Evolutionary conservation across 75 land plant species (phyloP).

Genomic region (Pinus taeda): DNA sequence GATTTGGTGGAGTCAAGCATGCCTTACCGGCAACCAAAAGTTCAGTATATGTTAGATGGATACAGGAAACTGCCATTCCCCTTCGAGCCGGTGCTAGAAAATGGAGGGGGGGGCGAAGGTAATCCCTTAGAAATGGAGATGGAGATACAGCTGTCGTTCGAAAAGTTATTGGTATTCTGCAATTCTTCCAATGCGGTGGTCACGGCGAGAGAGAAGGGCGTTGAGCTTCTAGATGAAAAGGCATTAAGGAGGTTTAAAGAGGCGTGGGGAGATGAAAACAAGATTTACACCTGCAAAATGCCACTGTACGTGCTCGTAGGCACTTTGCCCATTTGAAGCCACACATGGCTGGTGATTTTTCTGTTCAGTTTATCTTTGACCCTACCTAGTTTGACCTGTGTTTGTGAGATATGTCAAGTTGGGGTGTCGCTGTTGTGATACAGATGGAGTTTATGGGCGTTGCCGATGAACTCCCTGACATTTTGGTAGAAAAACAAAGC

Average conservation of each 20-base stretch:
- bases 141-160: slow-evolving; percentile 9
- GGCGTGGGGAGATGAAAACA: slow-evolving; percentile 18
- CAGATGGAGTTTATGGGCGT: too few relatives aligned
- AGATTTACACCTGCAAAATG: not conserved
- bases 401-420: too few relatives aligned
- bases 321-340: not conserved
- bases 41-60: too few relatives aligned
- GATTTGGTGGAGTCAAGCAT: too few relatives aligned
- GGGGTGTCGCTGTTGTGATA: too few relatives aligned
- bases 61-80: too few relatives aligned
- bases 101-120: slow-evolving; percentile 12
- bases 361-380: too few relatives aligned
- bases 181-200: slow-evolving; percentile 19
- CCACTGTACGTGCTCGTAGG: not conserved
- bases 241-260: slow-evolving; percentile 1
- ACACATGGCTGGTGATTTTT: too few relatives aligned
- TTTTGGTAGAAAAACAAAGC: too few relatives aligned
- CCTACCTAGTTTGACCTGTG: too few relatives aligned
- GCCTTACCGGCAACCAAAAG: too few relatives aligned
- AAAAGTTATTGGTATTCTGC: slow-evolving; percentile 8
- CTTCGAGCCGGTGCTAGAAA: slow-evolving; percentile 1
- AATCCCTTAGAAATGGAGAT: not conserved
- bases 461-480: too few relatives aligned
- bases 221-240: slow-evolving; percentile 22
- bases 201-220: slow-evolving; percentile 19